Evolutionary conservation across 805 yeast genomes (phyloP).

Genomic region (Saccharomycopsis oosterbeekiorum): DNA sequence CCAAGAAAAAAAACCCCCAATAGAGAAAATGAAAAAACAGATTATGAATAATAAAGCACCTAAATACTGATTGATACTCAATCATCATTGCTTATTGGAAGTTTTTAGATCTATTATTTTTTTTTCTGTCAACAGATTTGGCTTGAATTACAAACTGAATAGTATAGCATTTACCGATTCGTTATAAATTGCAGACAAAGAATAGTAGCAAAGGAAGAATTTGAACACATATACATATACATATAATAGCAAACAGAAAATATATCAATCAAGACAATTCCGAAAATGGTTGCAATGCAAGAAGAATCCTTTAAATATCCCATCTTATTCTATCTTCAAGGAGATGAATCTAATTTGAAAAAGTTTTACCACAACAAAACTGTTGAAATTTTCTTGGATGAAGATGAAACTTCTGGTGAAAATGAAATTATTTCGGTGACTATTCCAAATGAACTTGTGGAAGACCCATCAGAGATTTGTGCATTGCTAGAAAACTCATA

Average conservation of each 20-base stretch:
- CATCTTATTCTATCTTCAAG: conserved; percentile 6
- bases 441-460: conserved; percentile 59
- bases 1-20: background rate
- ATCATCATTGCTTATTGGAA: no score
- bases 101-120: no score
- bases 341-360: conserved; percentile 8
- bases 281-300: background rate
- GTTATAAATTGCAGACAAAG: background rate
- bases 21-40: background rate
- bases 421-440: conserved; percentile 85
- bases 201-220: background rate
- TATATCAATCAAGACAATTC: background rate
- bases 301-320: conserved; percentile 1
- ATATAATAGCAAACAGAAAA: background rate
- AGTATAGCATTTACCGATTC: no score
- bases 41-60: no score
- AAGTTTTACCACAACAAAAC: conserved; percentile 12
- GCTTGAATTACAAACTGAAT: no score
- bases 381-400: conserved; percentile 16
- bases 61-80: no score
- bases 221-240: background rate
- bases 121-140: no score
- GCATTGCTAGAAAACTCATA: conserved; percentile 72
- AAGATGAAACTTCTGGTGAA: conserved; percentile 10
- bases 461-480: conserved; percentile 77